phyloP scores from a whole-genome alignment of 306 rosid species.

The Medicago arabica region DNA sequence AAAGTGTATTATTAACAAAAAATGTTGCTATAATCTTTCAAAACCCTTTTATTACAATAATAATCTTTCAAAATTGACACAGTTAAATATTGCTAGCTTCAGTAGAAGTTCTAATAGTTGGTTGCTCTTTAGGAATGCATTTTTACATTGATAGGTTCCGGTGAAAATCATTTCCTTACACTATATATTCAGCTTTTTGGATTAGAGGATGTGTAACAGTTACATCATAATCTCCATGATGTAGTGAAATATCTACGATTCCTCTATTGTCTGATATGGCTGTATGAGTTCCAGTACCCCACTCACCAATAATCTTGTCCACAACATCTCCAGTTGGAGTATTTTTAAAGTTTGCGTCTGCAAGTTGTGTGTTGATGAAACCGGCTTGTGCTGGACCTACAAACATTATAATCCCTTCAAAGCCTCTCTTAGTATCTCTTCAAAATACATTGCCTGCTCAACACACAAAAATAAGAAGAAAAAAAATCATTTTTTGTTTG shows the following conservation, averaged over 20 bases:
- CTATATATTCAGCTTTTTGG: no score
- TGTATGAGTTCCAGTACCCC: not conserved
- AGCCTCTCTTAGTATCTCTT: conserved; percentile 67
- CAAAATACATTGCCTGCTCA: conserved; percentile 58
- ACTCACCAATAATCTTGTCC: conserved; percentile 41
- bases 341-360: conserved; percentile 58
- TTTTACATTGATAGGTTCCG: no score
- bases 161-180: no score
- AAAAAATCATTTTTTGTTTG: not conserved
- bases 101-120: not conserved
- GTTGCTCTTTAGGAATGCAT: no score
- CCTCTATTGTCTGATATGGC: no score
- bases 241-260: no score
- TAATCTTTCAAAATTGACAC: conserved; percentile 13
- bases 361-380: conserved; percentile 55
- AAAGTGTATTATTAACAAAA: not conserved
- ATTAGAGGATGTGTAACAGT: no score
- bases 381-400: conserved; percentile 68
- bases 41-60: conserved; percentile 4
- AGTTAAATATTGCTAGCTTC: conserved; percentile 14
- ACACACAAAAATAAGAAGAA: conserved; percentile 4
- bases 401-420: conserved; percentile 82
- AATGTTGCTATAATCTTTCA: not conserved
- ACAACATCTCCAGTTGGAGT: conserved; percentile 76
- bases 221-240: no score